Base-by-base conservation (phyloP, 495 filamentous ascomycete genomes). In the Lasiosphaeria ovina region DNA sequence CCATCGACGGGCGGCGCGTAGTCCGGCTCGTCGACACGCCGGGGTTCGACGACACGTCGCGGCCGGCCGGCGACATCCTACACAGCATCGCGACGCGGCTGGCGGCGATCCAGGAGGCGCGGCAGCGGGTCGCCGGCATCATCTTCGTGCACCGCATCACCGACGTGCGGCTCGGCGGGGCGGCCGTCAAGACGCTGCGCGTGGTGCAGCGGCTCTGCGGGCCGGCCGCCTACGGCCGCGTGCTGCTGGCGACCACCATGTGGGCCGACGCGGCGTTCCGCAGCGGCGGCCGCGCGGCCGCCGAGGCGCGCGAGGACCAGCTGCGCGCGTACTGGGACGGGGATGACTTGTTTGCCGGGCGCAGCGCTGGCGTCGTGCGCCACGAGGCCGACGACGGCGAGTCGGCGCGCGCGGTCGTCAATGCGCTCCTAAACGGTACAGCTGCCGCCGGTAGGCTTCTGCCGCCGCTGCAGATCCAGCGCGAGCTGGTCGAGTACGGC, bases 21-120 rank as follows among this genome's bases (percentile, higher is more conserved):
- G 42, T 67, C 32, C 61, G 62, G 51, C 66, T 83, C 4, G 67
- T 82, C 45, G 80, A 82, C 61, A 82, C 79, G 0, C 80, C 79
- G 5, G 80, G 80, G 17, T 83, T 82, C 52, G 70, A 82, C 60
- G 80, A 83, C 64, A 79, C 77, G 3, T 63, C 63, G 14, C 63
- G 73, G 0, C 70, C 66, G 4, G 79, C 79, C 44, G 62, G 69
- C 2, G 75, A 79, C 6, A 67, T 79, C 6, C 71, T 82, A 1
- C 59, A 59, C 4, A 66, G 74, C 11, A 75, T 79, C 31, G 65
- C 75, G 11, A 3, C 14, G 35, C 51, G 42, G 1, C 62, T 61
- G 6, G 31, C 50, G 8, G 34, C 57, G 1, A 51, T 59, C 12
- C 47, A 60, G 35, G 32, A 11, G 1, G 16, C 44, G 8, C 12